Base-by-base conservation (phyloP, 257 asterid species). In the Buddleja alternifolia region DNA sequence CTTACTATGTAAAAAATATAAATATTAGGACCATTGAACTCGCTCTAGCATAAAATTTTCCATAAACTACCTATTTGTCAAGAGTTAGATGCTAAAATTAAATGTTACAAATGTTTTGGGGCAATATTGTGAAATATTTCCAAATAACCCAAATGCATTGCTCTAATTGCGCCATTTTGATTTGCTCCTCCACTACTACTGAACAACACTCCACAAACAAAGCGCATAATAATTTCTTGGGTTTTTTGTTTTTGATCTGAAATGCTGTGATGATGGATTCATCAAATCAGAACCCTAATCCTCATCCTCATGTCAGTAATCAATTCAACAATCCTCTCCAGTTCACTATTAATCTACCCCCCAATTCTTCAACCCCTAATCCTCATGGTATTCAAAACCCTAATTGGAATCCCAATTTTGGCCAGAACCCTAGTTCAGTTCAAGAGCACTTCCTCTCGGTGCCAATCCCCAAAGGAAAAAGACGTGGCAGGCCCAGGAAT, bases 401-500 rank as follows among this genome's bases (percentile, higher is more conserved):
- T 70, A 66, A 69, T 62, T 46, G 66, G 60, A 66, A 78, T 48
- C 66, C 75, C 52, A 51, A 16, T 74, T 39, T 64, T 68, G 51
- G 57, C 67, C 76, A 74, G 53, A 75, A 64, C 78, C 78, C 76
- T 63, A 59, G 24, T 21, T 45, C 72, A 19, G 75, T 75, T 51
- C 80, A 77, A 10, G 75, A 82, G 10, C 81, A 83, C 61, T 62
- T 79, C 46, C 54, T 76, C 5, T 78, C 86, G 14, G 75, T 77
- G 36, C 77, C 88, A 45, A 71, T 93, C 34, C 96, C 97, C 3
- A 84, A 86, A 73, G 86, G 87, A 60, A 88, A 81, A 64, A 82
- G 97, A 40, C 83, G 96, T 16, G 96, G 95, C 58, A 77, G 99
- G 41, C 94, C 90, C 4, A 82, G 96, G 61, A 88, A 69, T 47